phyloP scores from a whole-genome alignment of 225 moss, liverwort and hornwort species.

The Thuidium tamariscinum region DNA sequence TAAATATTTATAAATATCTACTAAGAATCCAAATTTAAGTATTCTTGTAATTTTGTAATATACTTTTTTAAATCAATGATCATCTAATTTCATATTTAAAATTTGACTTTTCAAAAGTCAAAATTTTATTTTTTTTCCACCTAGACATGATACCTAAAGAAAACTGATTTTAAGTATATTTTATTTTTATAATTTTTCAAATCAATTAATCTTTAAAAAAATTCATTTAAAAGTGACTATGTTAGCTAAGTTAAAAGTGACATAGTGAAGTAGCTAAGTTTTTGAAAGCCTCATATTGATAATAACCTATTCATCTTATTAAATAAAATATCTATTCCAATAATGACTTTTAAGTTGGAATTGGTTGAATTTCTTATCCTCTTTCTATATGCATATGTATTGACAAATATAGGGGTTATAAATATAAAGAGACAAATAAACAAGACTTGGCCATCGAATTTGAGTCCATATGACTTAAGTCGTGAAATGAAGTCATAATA shows the following conservation, averaged over 20 bases:
- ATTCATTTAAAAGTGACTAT: not conserved
- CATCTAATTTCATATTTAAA: not conserved
- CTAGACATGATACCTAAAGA: rapidly evolving
- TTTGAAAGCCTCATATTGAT: not conserved
- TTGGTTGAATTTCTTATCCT: too few relatives aligned
- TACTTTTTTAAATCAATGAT: not conserved
- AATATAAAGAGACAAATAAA: not conserved
- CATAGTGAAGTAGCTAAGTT: not conserved
- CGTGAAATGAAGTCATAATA: too few relatives aligned
- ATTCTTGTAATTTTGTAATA: not conserved
- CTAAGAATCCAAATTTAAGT: too few relatives aligned
- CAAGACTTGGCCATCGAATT: rapidly evolving
- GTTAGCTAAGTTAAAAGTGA: rapidly evolving
- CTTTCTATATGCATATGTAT: rapidly evolving
- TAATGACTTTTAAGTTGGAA: too few relatives aligned
- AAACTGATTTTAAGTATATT: not conserved
- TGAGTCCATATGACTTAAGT: too few relatives aligned
- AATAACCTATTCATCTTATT: not conserved
- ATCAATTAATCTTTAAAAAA: not conserved
- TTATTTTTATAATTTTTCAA: not conserved
- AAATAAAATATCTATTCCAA: too few relatives aligned
- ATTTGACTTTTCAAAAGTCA: not conserved
- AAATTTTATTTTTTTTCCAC: not conserved
- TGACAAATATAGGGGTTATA: not conserved
- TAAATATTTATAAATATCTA: too few relatives aligned